Conservation (phyloP, 208 protist genomes). For the Strigomonas culicis region DNA sequence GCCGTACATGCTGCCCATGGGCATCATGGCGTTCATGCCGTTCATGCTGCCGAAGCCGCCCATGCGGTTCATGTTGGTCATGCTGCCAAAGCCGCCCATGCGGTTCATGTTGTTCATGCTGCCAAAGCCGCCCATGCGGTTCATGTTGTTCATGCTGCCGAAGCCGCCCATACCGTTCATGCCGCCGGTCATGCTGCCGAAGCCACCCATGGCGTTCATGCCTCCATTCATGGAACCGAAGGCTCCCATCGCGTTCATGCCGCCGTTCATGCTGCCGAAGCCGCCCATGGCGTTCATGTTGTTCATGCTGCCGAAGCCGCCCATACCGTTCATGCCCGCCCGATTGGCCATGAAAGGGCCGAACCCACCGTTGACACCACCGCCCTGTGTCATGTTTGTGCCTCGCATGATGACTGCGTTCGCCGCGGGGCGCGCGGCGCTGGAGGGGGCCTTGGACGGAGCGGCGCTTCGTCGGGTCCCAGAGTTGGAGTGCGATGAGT, state of each 20-base stretch:
- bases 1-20: slow-evolving; percentile 17
- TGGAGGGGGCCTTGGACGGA: neutral
- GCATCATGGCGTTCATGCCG: slow-evolving; percentile 18
- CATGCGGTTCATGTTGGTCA: slow-evolving; percentile 16
- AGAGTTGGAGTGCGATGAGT: neutral
- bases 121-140: neutral
- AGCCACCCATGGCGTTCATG: neutral
- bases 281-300: neutral
- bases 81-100: slow-evolving; percentile 14
- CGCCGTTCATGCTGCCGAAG: neutral
- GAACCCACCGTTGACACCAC: neutral
- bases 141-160: neutral
- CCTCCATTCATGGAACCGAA: neutral
- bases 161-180: slow-evolving; percentile 25
- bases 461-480: neutral
- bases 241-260: neutral
- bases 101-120: too few species aligned
- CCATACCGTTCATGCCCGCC: slow-evolving; percentile 16
- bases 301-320: slow-evolving; percentile 15
- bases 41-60: slow-evolving; percentile 26
- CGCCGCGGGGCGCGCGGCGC: too few species aligned
- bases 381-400: neutral
- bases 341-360: neutral
- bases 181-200: slow-evolving; percentile 7
- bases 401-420: too few species aligned